These are phyloP conservation scores for Zygnema cylindricum DNA, from an alignment of 139 green algal species.

Conservation along the genomic window DNA sequence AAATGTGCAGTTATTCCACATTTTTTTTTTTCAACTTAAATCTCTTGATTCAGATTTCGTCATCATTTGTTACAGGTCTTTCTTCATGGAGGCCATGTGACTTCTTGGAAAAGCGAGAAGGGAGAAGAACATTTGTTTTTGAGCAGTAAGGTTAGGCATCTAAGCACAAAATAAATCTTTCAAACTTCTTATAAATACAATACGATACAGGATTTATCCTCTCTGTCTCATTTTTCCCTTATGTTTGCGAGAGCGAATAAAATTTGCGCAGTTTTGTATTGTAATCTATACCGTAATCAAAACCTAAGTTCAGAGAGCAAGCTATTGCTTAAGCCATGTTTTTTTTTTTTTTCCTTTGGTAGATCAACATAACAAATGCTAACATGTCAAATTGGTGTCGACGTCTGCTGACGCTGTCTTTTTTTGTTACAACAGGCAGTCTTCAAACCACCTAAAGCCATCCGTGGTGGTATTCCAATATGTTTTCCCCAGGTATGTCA, in stretches of 20 bases:
- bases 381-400: background rate
- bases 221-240: too few relatives aligned
- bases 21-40: background rate
- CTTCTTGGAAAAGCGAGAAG: conserved; percentile 47
- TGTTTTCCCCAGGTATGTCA: conserved; percentile 66
- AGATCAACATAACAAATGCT: background rate
- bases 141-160: conserved; percentile 55
- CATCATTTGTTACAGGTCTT: conserved; percentile 33
- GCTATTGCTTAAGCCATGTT: background rate
- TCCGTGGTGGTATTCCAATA: conserved; percentile 66
- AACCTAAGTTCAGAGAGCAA: too few relatives aligned
- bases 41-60: background rate
- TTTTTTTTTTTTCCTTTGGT: conserved; percentile 18
- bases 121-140: conserved; percentile 49
- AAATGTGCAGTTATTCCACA: background rate
- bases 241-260: too few relatives aligned
- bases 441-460: conserved; percentile 67
- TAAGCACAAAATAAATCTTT: too few relatives aligned
- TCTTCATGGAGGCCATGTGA: conserved; percentile 53
- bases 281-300: background rate
- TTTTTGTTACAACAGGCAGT: conserved; percentile 43
- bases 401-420: background rate
- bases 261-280: too few relatives aligned
- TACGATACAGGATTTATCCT: too few relatives aligned
- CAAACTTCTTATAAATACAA: too few relatives aligned